Evolutionary conservation across 768 basidiomycete genomes (phyloP).

Genomic region (Lentinus tigrinus): DNA sequence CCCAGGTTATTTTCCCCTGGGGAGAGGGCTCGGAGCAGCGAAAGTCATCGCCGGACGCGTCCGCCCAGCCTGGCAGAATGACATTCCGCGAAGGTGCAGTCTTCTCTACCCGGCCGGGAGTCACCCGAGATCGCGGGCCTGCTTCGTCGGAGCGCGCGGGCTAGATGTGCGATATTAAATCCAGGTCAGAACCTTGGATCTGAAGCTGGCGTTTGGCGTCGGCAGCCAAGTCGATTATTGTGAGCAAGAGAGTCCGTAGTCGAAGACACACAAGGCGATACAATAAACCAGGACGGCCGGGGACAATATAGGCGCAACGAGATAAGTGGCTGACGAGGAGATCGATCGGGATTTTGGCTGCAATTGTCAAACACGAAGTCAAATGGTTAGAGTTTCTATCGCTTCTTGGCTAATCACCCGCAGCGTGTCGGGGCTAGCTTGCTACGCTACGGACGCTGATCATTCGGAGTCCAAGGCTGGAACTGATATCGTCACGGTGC

Average conservation of each 20-base stretch:
- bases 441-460: no score
- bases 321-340: background rate
- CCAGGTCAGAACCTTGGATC: background rate
- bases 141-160: constrained; percentile 8
- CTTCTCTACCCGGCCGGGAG: constrained; percentile 15
- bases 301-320: background rate
- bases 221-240: background rate
- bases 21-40: constrained; percentile 4
- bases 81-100: constrained; percentile 8
- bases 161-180: constrained; percentile 1
- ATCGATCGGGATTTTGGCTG: background rate
- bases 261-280: background rate
- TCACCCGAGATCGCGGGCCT: constrained; percentile 8
- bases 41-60: constrained; percentile 2
- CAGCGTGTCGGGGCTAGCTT: no score
- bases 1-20: constrained; percentile 9
- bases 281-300: background rate
- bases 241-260: background rate
- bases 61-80: constrained; percentile 6
- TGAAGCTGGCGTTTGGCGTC: background rate
- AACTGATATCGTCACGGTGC: background rate
- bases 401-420: no score
- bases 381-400: background rate
- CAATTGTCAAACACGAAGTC: background rate
- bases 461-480: background rate